These are phyloP conservation scores for Solanum hybrid DNA, from an alignment of 305 asterid genomes.

Conservation along the genomic window DNA sequence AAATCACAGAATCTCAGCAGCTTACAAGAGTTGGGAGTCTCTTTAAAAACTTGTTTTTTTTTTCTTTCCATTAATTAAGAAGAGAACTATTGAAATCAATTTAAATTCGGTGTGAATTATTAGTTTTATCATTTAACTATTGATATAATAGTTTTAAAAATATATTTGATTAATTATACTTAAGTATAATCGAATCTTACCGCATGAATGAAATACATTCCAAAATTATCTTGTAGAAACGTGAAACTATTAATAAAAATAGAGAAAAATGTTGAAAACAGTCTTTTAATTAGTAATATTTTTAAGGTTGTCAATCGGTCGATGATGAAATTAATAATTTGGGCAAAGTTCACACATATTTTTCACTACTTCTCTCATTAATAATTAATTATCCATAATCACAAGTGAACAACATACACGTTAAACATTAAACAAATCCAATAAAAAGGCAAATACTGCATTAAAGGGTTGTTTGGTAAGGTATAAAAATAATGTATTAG, in stretches of 20 bases:
- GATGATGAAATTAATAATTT: too few species aligned
- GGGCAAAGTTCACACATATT: neutral
- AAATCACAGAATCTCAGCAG: neutral
- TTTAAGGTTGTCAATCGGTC: too few species aligned
- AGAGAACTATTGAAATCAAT: too few species aligned
- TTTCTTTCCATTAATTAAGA: neutral
- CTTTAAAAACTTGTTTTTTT: too few species aligned
- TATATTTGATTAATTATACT: too few species aligned
- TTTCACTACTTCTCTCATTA: neutral
- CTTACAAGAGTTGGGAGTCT: neutral
- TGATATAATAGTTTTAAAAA: too few species aligned
- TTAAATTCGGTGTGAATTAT: too few species aligned
- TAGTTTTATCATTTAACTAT: neutral
- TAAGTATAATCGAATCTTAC: too few species aligned
- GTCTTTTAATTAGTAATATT: neutral
- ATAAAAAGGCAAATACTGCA: neutral
- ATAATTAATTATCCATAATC: neutral
- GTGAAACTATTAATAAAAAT: too few species aligned
- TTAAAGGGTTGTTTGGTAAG: neutral
- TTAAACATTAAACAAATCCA: neutral
- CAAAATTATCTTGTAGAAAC: neutral
- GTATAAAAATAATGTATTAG: neutral
- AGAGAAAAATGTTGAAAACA: neutral
- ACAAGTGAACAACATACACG: neutral
- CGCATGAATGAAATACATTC: neutral